phyloP scores from a whole-genome alignment of 2,329 filamentous ascomycete genomes.

The Aspergillus eucalypticola region DNA sequence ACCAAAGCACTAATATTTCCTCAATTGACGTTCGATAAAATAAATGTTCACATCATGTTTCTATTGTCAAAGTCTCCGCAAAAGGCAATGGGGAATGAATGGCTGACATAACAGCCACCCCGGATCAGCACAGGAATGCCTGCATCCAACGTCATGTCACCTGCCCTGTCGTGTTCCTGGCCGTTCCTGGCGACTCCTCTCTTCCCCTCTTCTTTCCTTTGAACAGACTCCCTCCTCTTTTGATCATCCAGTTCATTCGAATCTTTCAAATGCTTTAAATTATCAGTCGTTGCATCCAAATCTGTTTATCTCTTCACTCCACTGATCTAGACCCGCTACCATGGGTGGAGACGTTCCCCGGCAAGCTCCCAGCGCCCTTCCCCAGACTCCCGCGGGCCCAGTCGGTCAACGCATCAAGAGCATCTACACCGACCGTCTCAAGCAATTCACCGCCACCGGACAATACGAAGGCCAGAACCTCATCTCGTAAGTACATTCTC shows the following conservation, averaged over 20 bases:
- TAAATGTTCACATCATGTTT: too few relatives aligned
- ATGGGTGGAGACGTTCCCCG: constrained; percentile 31
- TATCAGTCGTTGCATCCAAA: not conserved
- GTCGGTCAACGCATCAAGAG: constrained; percentile 78
- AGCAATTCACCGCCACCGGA: constrained; percentile 74
- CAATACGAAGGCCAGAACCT: constrained; percentile 78
- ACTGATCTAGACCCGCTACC: constrained; percentile 13
- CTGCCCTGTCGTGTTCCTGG: constrained; percentile 19
- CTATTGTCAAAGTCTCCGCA: too few relatives aligned
- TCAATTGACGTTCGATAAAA: too few relatives aligned
- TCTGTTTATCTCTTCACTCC: not conserved
- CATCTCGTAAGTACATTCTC: constrained; percentile 58
- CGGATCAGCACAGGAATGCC: not conserved
- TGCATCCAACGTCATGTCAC: constrained; percentile 24
- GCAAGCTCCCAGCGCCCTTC: constrained; percentile 46
- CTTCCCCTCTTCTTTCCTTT: constrained; percentile 9
- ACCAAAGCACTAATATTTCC: too few relatives aligned
- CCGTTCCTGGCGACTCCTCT: constrained; percentile 9
- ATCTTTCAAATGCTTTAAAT: not conserved
- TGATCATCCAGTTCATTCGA: not conserved
- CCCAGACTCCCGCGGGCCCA: constrained; percentile 53
- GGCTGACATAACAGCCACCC: constrained; percentile 5
- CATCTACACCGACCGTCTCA: constrained; percentile 82
- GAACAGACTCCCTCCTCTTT: not conserved
- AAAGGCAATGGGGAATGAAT: not conserved